Percentiles rank a stretch among this genome's conserved stretches.
phyloP scores from a whole-genome alignment of 306 rosid species.

The Malus asiatica region DNA sequence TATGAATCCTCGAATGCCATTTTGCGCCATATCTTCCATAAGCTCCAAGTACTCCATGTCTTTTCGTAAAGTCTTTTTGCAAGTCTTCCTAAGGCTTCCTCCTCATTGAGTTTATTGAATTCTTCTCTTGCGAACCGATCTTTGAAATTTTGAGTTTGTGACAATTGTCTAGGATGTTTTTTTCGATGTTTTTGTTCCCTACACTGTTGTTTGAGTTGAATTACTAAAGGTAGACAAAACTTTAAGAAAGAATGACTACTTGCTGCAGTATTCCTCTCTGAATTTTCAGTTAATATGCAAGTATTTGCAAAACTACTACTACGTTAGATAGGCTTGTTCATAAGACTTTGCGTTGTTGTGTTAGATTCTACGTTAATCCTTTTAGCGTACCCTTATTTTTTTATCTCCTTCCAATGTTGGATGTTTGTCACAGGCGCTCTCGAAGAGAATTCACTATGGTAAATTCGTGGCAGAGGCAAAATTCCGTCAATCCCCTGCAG shows the following conservation, averaged over 20 bases:
- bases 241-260: neutral
- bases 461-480: slow-evolving; percentile 64
- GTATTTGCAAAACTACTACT: neutral
- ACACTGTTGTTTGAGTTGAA: neutral
- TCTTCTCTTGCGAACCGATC: too few species aligned
- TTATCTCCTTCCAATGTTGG: neutral
- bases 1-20: too few species aligned
- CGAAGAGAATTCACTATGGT: slow-evolving; percentile 58
- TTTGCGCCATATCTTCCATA: too few species aligned
- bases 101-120: too few species aligned
- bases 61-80: too few species aligned
- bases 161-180: neutral
- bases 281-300: neutral
- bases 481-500: slow-evolving; percentile 28
- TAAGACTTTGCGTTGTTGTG: neutral
- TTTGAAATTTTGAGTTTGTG: neutral
- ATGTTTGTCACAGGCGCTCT: slow-evolving; percentile 33
- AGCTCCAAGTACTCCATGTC: too few species aligned
- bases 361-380: neutral
- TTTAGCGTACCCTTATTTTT: neutral
- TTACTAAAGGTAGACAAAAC: neutral
- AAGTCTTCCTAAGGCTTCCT: too few species aligned
- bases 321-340: neutral
- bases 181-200: neutral
- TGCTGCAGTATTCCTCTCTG: neutral